Conservation (phyloP, 768 basidiomycete genomes). For the Mrakia blollopis region DNA sequence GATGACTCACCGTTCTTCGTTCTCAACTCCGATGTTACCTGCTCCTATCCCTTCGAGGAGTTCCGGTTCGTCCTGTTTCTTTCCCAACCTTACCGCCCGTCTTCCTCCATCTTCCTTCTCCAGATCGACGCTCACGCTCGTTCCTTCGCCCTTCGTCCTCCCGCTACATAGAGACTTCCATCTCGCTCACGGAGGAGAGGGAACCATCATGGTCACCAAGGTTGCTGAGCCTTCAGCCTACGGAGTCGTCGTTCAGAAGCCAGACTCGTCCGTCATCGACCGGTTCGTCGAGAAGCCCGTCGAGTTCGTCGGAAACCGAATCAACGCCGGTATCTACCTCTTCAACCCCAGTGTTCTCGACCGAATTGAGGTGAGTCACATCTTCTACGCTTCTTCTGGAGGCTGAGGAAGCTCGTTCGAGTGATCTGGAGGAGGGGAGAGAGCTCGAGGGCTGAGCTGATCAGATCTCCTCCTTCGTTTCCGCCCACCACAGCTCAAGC, state of each 20-base stretch:
- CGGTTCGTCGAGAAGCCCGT: conserved; percentile 53
- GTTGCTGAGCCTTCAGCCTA: conserved; percentile 51
- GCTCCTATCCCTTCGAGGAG: conserved; percentile 51
- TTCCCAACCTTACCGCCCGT: background rate
- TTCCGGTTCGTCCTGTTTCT: conserved; percentile 41
- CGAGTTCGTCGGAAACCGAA: conserved; percentile 51
- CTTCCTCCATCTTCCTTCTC: background rate
- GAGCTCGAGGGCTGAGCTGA: conserved; percentile 2
- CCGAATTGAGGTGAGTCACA: conserved; percentile 47
- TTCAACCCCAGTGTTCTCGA: conserved; percentile 51
- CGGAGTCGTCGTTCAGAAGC: conserved; percentile 50
- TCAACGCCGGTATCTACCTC: conserved; percentile 54
- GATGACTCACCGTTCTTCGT: conserved; percentile 53
- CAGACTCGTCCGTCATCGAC: conserved; percentile 48
- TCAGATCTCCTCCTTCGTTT: conserved; percentile 14
- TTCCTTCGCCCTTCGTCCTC: background rate
- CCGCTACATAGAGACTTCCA: conserved; percentile 47
- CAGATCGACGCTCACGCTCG: background rate
- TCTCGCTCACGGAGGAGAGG: conserved; percentile 48
- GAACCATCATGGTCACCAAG: conserved; percentile 52
- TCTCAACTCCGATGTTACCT: conserved; percentile 52
- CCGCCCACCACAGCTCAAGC: conserved; percentile 42
- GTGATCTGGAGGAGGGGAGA: background rate
- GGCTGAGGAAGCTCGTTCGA: background rate
- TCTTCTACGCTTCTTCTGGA: background rate